Evolutionary conservation across 164 flowering plant genomes (phyloP).

Genomic region (Vitis cinerea): DNA sequence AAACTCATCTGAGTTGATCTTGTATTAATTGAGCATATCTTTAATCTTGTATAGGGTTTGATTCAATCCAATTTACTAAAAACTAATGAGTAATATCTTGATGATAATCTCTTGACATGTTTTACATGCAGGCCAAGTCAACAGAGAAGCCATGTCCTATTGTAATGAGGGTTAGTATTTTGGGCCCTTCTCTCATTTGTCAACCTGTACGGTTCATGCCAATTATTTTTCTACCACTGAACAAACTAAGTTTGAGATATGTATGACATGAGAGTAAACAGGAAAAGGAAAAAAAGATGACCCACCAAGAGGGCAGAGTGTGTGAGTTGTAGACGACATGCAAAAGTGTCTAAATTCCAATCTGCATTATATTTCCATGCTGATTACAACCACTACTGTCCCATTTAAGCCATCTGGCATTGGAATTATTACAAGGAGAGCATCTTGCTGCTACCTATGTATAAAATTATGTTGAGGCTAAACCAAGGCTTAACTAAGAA

Average conservation of each 20-base stretch:
- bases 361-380: background rate
- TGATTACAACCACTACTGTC: background rate
- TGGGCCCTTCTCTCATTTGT: background rate
- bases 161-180: slow-evolving; percentile 61
- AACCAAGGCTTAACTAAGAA: background rate
- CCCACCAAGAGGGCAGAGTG: background rate
- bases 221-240: background rate
- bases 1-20: no score
- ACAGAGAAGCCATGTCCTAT: slow-evolving; percentile 55
- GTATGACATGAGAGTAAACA: background rate
- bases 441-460: background rate
- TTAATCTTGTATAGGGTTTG: background rate
- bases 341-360: background rate
- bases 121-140: slow-evolving; percentile 54
- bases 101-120: slow-evolving; percentile 2
- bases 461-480: background rate
- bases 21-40: no score
- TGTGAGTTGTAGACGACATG: background rate
- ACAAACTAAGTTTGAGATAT: background rate
- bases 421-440: background rate
- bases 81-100: no score
- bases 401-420: background rate
- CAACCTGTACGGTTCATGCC: background rate
- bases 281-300: background rate
- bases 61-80: background rate